These are phyloP conservation scores for Suhomyces sp. DNA, from an alignment of 805 yeast genomes.

Conservation along the genomic window DNA sequence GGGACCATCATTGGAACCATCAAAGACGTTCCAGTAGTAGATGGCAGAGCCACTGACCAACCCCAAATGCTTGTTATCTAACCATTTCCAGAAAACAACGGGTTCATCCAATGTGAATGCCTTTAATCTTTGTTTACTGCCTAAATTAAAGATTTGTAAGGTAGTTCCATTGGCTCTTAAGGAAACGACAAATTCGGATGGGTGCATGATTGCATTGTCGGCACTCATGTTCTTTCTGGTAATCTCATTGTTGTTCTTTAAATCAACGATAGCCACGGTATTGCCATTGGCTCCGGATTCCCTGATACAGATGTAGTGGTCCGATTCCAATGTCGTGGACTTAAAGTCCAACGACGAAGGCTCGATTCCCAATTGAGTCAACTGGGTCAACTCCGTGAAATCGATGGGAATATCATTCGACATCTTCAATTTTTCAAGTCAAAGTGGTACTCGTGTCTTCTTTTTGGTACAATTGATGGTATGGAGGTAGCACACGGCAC, in stretches of 20 bases:
- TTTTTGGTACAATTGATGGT: too few species aligned
- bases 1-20: slow-evolving; percentile 79
- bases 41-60: slow-evolving; percentile 76
- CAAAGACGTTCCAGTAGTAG: slow-evolving; percentile 81
- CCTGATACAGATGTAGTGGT: slow-evolving; percentile 81
- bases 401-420: slow-evolving; percentile 83
- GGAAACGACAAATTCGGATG: slow-evolving; percentile 82
- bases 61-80: slow-evolving; percentile 69
- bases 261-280: slow-evolving; percentile 91
- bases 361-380: slow-evolving; percentile 81
- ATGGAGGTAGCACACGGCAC: too few species aligned
- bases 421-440: too few species aligned
- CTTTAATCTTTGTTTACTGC: slow-evolving; percentile 83
- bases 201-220: slow-evolving; percentile 96
- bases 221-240: slow-evolving; percentile 94
- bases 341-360: slow-evolving; percentile 85
- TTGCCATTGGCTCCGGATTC: slow-evolving; percentile 64
- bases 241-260: slow-evolving; percentile 73
- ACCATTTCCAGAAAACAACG: slow-evolving; percentile 95
- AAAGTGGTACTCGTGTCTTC: too few species aligned
- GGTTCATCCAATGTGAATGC: slow-evolving; percentile 84
- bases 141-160: slow-evolving; percentile 88
- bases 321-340: slow-evolving; percentile 93
- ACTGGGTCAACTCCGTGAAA: slow-evolving; percentile 91
- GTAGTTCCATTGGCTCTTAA: slow-evolving; percentile 96